phyloP scores from a whole-genome alignment of 805 yeast species.

The Saccharomycopsis capsularis region DNA sequence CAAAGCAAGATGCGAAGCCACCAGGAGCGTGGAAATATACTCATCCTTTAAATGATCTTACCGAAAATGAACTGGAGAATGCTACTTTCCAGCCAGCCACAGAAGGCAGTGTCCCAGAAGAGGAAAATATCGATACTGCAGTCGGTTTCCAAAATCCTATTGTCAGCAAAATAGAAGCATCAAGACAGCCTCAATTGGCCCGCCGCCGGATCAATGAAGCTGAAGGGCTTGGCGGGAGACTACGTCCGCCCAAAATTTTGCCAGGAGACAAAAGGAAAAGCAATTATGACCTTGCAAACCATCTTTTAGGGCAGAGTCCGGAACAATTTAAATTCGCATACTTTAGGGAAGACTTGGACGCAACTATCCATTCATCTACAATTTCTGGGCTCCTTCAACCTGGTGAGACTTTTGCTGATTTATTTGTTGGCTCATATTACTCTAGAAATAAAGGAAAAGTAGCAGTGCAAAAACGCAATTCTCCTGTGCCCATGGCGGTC shows the following conservation, averaged over 20 bases:
- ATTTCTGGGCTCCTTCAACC: slow-evolving; percentile 72
- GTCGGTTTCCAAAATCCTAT: slow-evolving; percentile 21
- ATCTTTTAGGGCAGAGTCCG: no score
- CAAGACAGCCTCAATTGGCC: slow-evolving; percentile 5
- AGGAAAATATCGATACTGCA: not conserved
- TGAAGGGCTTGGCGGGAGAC: slow-evolving; percentile 50
- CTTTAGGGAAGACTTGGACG: slow-evolving; percentile 83
- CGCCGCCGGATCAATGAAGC: slow-evolving; percentile 41
- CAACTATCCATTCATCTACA: slow-evolving; percentile 83
- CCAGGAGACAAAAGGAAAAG: slow-evolving; percentile 54
- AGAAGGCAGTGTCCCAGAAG: not conserved
- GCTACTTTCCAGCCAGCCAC: not conserved
- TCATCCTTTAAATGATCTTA: slow-evolving; percentile 2
- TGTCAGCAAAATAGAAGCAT: slow-evolving; percentile 16
- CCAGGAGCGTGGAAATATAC: no score
- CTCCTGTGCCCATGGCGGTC: not conserved
- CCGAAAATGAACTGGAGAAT: not conserved
- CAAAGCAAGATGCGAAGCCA: slow-evolving; percentile 6
- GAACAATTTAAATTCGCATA: slow-evolving; percentile 78
- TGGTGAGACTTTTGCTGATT: slow-evolving; percentile 52
- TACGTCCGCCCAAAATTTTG: slow-evolving; percentile 66
- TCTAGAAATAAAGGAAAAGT: slow-evolving; percentile 9
- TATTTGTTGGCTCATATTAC: slow-evolving; percentile 45
- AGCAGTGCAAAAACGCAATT: not conserved
- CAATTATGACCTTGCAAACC: slow-evolving; percentile 16